A percentile compares a stretch with the other conserved stretches of the same genome.
Conservation (phyloP, 1,284 basidiomycete species). For the Tilletia setariae region DNA sequence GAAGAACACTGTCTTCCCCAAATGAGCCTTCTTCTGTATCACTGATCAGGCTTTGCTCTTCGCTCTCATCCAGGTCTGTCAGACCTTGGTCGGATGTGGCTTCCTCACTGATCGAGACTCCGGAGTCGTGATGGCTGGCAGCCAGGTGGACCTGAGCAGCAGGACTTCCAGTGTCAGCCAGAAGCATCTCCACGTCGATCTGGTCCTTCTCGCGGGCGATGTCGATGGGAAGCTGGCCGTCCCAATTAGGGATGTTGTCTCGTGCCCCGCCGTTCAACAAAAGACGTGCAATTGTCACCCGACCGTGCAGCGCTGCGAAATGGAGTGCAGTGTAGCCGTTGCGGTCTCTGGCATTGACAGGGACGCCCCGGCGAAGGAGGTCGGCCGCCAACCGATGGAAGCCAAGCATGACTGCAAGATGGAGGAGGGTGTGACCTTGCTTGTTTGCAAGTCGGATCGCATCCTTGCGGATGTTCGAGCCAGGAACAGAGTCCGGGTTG, state of each 20-base stretch:
- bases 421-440: conserved; percentile 63
- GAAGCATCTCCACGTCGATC: conserved; percentile 57
- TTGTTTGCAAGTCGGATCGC: conserved; percentile 57
- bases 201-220: conserved; percentile 65
- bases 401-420: conserved; percentile 78
- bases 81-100: conserved; percentile 28
- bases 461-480: conserved; percentile 21
- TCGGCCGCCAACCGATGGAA: conserved; percentile 71
- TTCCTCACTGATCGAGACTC: conserved; percentile 33
- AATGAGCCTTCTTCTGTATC: conserved; percentile 30
- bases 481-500: conserved; percentile 22
- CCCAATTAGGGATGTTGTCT: conserved; percentile 68
- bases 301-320: conserved; percentile 72
- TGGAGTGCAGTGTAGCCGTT: conserved; percentile 89
- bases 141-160: conserved; percentile 15
- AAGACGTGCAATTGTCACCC: conserved; percentile 66
- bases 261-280: conserved; percentile 78
- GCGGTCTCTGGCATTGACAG: conserved; percentile 77
- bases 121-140: conserved; percentile 24
- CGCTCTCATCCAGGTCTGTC: conserved; percentile 49
- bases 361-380: conserved; percentile 70
- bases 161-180: conserved; percentile 36
- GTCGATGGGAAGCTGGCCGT: conserved; percentile 77
- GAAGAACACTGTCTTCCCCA: conserved; percentile 37
- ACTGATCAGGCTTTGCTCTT: conserved; percentile 26